Conservation (phyloP, 306 rosid genomes). For the Quercus berberidifolia region DNA sequence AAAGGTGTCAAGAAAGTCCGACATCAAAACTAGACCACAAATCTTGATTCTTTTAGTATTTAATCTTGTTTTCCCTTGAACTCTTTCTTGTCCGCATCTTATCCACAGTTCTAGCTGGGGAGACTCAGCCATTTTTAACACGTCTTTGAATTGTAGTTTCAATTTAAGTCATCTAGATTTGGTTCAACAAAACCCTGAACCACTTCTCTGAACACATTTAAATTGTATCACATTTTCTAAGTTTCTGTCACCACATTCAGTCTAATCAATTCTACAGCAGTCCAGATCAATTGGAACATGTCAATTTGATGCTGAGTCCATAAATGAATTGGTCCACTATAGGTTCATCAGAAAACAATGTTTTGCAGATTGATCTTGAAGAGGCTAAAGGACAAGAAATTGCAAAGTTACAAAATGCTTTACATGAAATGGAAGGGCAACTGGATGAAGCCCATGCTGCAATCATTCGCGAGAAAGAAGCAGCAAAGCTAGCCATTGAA, state of each 20-base stretch:
- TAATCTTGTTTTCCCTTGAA: too few relatives aligned
- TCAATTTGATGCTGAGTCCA: slow-evolving; percentile 8
- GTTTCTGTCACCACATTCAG: background rate
- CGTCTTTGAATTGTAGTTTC: background rate
- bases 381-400: slow-evolving; percentile 84
- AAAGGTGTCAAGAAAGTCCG: too few relatives aligned
- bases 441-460: slow-evolving; percentile 69
- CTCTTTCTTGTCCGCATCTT: too few relatives aligned
- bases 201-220: too few relatives aligned
- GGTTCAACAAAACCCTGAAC: background rate
- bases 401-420: slow-evolving; percentile 49
- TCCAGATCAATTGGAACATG: slow-evolving; percentile 3
- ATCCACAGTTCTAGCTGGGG: background rate
- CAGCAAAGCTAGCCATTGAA: slow-evolving; percentile 77
- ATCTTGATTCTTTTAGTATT: too few relatives aligned
- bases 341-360: slow-evolving; percentile 13
- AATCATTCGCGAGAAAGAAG: slow-evolving; percentile 72
- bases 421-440: slow-evolving; percentile 66
- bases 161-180: background rate
- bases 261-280: background rate
- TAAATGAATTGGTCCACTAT: background rate
- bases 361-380: slow-evolving; percentile 71
- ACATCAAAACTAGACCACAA: too few relatives aligned
- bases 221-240: background rate
- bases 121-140: background rate